A percentile compares a stretch with the other conserved stretches of the same genome.
Evolutionary conservation across 345 rosid species (phyloP).

Genomic region (Euclidium syriacum): DNA sequence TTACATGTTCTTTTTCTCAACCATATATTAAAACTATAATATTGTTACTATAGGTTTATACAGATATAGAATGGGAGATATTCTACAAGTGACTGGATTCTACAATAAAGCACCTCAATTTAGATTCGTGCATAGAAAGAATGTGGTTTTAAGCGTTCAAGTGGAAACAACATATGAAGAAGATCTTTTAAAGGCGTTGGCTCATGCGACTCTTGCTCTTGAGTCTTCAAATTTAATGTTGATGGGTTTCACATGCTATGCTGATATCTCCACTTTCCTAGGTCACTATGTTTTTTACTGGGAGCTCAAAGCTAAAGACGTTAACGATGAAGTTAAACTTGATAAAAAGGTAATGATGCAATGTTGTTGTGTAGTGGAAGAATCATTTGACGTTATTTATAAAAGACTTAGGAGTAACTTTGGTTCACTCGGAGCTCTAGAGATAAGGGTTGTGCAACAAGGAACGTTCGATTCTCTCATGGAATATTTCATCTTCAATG

Average conservation of each 20-base stretch:
- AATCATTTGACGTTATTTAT: constrained; percentile 46
- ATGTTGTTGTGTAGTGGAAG: constrained; percentile 51
- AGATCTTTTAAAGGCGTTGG: constrained; percentile 49
- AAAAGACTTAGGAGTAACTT: constrained; percentile 43
- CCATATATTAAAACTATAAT: too few relatives aligned
- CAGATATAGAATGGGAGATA: constrained; percentile 55
- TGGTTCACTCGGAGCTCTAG: constrained; percentile 38
- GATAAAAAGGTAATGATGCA: constrained; percentile 40
- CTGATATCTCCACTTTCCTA: constrained; percentile 40
- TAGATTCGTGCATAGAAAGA: constrained; percentile 44
- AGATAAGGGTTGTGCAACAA: too few relatives aligned
- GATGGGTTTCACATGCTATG: constrained; percentile 43
- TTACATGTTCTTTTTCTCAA: too few relatives aligned
- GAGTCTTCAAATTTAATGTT: constrained; percentile 43
- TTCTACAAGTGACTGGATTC: too few relatives aligned
- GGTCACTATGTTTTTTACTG: constrained; percentile 57
- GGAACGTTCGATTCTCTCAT: too few relatives aligned
- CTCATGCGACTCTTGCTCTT: constrained; percentile 34
- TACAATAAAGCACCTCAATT: constrained; percentile 53
- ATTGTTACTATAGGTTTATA: constrained; percentile 54
- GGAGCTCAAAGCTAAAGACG: constrained; percentile 42
- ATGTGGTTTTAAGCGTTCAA: constrained; percentile 48
- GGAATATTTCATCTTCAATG: constrained; percentile 44
- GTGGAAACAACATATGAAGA: constrained; percentile 62
- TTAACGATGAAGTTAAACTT: constrained; percentile 18